Evolutionary conservation across 306 rosid genomes (phyloP), one percentile per base, ranked within the genome.

Genomic region (Abrus pulchellus): DNA sequence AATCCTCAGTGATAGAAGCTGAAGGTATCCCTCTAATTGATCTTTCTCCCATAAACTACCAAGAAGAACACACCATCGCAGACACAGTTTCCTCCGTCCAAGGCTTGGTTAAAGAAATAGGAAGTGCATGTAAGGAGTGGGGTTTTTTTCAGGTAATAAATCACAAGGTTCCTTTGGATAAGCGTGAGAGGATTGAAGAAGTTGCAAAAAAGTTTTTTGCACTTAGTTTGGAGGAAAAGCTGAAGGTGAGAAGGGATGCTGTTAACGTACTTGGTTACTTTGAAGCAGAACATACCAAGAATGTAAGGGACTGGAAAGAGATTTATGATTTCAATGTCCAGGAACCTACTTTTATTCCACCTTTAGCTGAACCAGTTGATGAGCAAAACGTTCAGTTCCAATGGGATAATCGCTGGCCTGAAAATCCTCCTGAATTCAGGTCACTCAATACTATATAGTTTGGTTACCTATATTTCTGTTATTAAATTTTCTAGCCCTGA

Each of bases 281-380:
- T 52, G 98, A 93, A 44, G 85, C 92, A 34, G 98, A 93, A 79
- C 74, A 89, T 78, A 94, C 97, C 1, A 92, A 94, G 45, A 89
- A 94, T 62, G 94, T 94, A 6, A 94, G 92, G 75, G 97, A 94
- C 28, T 94, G 98, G 98, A 94, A 94, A 81, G 98, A 92, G 68
- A 90, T 92, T 12, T 94, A 90, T 84, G 98, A 94, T 86, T 94
- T 84, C 74, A 78, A 85, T 87, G 92, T 89, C 11, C 84, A 83
- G 30, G 89, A 92, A 72, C 86, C 74, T 4, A 87, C 89, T 30
- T 53, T 81, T 34, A 33, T 92, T 9, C 91, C 97, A 1, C 90
- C 90, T 32, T 86, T 90, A 1, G 68, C 34, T 13, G 28, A 30
- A 0, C 66, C 72, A 5, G 73, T 41, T 57, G 81, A 84, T 64